Base-by-base conservation (phyloP, 805 yeast genomes). In the Wickerhamomyces ciferrii region DNA sequence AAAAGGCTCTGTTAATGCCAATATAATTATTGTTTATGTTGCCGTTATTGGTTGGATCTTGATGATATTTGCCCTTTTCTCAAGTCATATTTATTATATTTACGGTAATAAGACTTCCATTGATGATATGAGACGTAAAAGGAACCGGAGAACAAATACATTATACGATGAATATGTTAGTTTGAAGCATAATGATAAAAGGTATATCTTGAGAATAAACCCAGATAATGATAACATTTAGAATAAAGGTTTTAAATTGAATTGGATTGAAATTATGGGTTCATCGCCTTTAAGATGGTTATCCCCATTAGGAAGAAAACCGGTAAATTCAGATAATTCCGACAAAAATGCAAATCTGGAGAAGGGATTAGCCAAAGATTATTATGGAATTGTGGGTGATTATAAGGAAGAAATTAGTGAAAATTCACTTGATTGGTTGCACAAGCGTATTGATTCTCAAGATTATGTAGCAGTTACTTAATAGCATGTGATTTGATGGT, bases 41-140 rank as follows among this genome's bases (percentile, higher is more conserved):
- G 48, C 76, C 2, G 53, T 72, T 15, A 75, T 73, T 1, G 55
- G 75, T 24, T 73, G 78, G 71, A 43, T 76, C 17, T 5, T 76
- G 1, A 69, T 83, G 63, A 54, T 78, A 2, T 51, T 63, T 0
- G 69, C 74, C 0, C 63, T 84, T 43, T 53, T 72, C 2, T 53
- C 59, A 0, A 66, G 72, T 32, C 81, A 81, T 49, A 20, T 73
- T 3, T 53, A 63, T 40, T 79, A 78, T 55, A 66, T 84, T 20
- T 42, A 52, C 2, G 48, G 49, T 8, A 83, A 85, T 53, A 63
- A 71, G 48, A 77, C 87, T 0, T 74, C 89, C 0, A 56, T 87
- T 13, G 92, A 85, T 51, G 81, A 77, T 32, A 58, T 83, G 36
- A 63, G 71, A 15, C 50, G 66, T 29, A 66, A 66, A 38, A 58